Base-by-base conservation (phyloP, 371 early-diverging fungal species). In the Syncephalis plumigaleata region DNA sequence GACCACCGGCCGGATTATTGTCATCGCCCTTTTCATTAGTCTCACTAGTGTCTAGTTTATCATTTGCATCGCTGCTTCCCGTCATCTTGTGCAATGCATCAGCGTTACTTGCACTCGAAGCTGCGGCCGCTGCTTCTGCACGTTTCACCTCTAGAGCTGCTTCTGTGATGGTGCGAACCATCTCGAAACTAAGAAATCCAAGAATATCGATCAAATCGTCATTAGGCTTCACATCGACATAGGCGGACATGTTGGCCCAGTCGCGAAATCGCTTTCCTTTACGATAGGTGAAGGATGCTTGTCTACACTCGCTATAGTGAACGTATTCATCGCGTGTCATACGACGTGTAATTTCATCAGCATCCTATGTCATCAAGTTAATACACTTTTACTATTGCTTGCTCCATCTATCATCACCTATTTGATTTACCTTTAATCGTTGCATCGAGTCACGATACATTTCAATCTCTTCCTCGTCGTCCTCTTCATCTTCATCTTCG, bases 291-390 rank as follows among this genome's bases (percentile, higher is more conserved):
- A 98, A 98, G 0, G 91, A 89, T 0, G 99, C 97, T 60, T 91
- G 91, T 23, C 98, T 71, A 61, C 98, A 97, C 60, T 98, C 98
- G 17, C 95, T 84, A 58, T 91, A 98, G 63, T 92, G 87, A 16
- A 96, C 90, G 59, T 98, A 98, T 68, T 98, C 95, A 27, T 95
- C 96, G 52, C 90, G 77, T 23, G 92, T 87, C 99, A 98, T 98
- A 8, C 75, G 83, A 23, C 77, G 67, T 9, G 99, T 98, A 3
- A 92, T 70, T 48, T 84, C 81, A 53, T 98, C 97, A 0, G 93
- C 91, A 44, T 77, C 71, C 65, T 67, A 47, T 16, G 11, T 9
- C 16, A 26, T 49, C 21, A 44, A 37, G 53, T 24, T 24, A 36
- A 15, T 21, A 23, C 16, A 45, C 7, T 23, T 18, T 47, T 20